These are phyloP conservation scores for Trypanosoma rangeli DNA, from an alignment of 208 protist species.

Conservation along the genomic window DNA sequence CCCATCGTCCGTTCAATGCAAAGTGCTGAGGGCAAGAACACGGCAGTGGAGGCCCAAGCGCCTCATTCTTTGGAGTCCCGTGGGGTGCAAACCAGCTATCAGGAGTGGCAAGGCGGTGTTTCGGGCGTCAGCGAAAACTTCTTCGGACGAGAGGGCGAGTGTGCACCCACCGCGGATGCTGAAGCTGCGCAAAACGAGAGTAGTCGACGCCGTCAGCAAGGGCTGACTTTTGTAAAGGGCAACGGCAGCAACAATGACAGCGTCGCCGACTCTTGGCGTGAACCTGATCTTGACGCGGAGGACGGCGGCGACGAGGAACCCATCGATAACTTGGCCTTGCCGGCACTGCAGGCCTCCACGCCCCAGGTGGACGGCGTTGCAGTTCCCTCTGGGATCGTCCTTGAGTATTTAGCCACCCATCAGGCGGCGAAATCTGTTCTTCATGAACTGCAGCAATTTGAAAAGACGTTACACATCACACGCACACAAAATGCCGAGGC, in stretches of 20 bases:
- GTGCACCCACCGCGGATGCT: not conserved
- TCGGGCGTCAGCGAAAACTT: not conserved
- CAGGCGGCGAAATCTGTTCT: conserved; percentile 74
- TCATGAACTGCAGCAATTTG: conserved; percentile 75
- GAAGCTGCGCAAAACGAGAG: not conserved
- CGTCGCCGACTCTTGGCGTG: conserved; percentile 45
- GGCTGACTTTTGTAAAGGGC: conserved; percentile 3
- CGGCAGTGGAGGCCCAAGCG: not conserved
- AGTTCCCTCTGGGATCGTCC: conserved; percentile 76
- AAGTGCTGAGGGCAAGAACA: not conserved
- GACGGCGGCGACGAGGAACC: conserved; percentile 58
- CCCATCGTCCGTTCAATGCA: not conserved
- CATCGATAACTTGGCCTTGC: conserved; percentile 57
- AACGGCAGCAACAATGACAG: conserved; percentile 9
- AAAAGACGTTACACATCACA: conserved; percentile 19
- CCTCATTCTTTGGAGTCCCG: conserved; percentile 33
- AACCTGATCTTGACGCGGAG: conserved; percentile 52
- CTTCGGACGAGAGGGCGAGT: not conserved
- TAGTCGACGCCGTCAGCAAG: not conserved
- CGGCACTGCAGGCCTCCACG: conserved; percentile 52
- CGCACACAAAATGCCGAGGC: conserved; percentile 7
- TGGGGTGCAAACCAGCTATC: conserved; percentile 51
- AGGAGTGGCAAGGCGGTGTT: not conserved
- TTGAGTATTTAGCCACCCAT: conserved; percentile 83
- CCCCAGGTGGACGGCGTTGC: conserved; percentile 42